These are phyloP conservation scores for Agastache rugosa DNA, from an alignment of 257 asterid genomes.

Conservation along the genomic window DNA sequence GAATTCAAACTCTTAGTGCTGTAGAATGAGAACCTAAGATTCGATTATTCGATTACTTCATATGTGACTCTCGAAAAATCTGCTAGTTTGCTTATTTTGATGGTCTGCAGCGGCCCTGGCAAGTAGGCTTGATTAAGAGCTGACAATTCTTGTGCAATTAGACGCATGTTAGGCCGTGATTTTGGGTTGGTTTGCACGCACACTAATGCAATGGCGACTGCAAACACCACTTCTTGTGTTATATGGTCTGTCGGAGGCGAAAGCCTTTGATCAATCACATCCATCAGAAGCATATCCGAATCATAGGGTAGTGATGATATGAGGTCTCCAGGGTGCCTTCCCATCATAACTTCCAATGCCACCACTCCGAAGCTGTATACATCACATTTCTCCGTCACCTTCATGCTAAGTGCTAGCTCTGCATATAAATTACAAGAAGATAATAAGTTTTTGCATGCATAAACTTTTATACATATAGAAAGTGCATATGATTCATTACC, in stretches of 20 bases:
- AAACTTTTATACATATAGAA: not conserved
- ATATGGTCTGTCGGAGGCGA: conserved; percentile 58
- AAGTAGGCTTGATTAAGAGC: conserved; percentile 56
- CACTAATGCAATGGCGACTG: conserved; percentile 63
- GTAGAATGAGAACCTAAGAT: not conserved
- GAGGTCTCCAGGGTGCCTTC: conserved; percentile 86
- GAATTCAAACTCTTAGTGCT: not conserved
- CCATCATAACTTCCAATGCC: conserved; percentile 82
- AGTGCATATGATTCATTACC: conserved; percentile 46
- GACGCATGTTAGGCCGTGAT: conserved; percentile 79
- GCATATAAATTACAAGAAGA: conserved; percentile 31
- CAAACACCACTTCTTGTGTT: conserved; percentile 71
- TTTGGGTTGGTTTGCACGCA: conserved; percentile 65
- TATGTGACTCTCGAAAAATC: conserved; percentile 34
- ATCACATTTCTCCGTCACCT: conserved; percentile 79
- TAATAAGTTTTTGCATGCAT: not conserved
- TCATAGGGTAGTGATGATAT: conserved; percentile 46
- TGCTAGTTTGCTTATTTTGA: conserved; percentile 48
- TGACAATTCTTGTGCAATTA: conserved; percentile 72
- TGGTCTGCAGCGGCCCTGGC: conserved; percentile 52
- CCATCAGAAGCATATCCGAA: conserved; percentile 55
- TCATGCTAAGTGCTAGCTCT: conserved; percentile 83
- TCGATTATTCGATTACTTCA: conserved; percentile 32
- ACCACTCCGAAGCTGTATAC: conserved; percentile 95
- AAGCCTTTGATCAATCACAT: conserved; percentile 72